Conservation (phyloP, 352 stramenopile genomes). For the Aphanomyces cochlioides region DNA sequence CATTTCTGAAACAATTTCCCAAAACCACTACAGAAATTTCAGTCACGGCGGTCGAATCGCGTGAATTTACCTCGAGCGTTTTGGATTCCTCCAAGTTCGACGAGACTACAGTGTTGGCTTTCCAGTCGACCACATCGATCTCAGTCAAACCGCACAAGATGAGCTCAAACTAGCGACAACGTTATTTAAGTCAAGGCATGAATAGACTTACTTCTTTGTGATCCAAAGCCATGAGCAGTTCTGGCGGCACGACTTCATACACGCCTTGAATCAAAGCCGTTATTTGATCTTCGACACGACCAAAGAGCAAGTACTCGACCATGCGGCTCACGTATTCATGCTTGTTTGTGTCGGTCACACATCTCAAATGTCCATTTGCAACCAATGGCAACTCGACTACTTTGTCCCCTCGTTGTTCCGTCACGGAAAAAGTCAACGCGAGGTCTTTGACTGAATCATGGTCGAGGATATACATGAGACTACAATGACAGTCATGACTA, state of each 20-base stretch:
- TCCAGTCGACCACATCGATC: constrained; percentile 89
- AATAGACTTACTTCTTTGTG: constrained; percentile 93
- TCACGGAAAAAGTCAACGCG: constrained; percentile 70
- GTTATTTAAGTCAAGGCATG: background rate
- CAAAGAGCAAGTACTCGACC: constrained; percentile 94
- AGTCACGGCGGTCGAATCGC: background rate
- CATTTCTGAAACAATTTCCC: constrained; percentile 56
- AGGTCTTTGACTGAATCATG: constrained; percentile 66
- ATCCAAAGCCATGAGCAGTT: constrained; percentile 96
- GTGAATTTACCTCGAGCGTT: constrained; percentile 4
- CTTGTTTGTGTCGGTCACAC: constrained; percentile 95
- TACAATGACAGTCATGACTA: constrained; percentile 28
- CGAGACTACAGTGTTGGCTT: constrained; percentile 61
- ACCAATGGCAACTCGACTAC: constrained; percentile 65
- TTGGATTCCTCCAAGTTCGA: constrained; percentile 44
- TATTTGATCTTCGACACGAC: constrained; percentile 89
- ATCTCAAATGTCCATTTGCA: constrained; percentile 47
- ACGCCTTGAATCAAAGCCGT: constrained; percentile 87
- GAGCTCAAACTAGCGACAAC: constrained; percentile 41
- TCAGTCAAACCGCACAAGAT: constrained; percentile 75
- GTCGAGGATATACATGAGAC: constrained; percentile 64
- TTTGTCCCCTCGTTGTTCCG: constrained; percentile 55
- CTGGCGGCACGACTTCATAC: constrained; percentile 96
- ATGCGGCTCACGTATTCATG: constrained; percentile 90
- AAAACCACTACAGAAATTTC: constrained; percentile 61